Evolutionary conservation across 345 rosid species (phyloP).

Genomic region (Salix koriyanagi): DNA sequence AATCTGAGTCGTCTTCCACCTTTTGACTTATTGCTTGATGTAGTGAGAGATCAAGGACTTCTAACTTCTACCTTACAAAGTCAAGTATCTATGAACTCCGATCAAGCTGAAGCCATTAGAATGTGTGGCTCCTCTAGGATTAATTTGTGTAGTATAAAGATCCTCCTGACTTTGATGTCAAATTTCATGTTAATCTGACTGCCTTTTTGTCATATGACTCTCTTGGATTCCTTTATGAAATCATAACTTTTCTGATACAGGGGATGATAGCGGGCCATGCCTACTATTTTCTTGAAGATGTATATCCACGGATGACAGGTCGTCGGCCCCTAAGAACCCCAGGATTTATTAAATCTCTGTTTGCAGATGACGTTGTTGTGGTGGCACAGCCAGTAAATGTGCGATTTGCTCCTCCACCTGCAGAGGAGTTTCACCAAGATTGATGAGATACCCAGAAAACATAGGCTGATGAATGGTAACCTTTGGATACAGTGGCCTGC

Average conservation of each 20-base stretch:
- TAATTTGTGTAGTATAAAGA: background rate
- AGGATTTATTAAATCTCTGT: constrained; percentile 63
- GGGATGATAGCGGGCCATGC: constrained; percentile 99
- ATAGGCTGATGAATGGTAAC: constrained; percentile 1
- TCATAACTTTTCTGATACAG: constrained; percentile 31
- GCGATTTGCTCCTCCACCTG: constrained; percentile 77
- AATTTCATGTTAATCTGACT: background rate
- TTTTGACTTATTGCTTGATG: background rate
- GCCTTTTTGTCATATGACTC: background rate
- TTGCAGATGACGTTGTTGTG: constrained; percentile 79
- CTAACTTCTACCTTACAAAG: background rate
- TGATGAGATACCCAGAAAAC: constrained; percentile 18
- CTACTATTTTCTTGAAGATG: constrained; percentile 91
- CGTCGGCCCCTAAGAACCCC: constrained; percentile 84
- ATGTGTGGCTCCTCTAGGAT: background rate
- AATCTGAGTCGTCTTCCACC: background rate
- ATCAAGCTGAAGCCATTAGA: background rate
- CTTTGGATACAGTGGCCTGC: background rate
- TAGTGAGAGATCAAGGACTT: background rate
- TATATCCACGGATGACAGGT: constrained; percentile 79
- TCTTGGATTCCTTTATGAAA: background rate
- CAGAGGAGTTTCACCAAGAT: constrained; percentile 63
- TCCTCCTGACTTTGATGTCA: background rate
- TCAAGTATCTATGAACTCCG: background rate
- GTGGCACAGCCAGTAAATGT: constrained; percentile 70